Conservation (phyloP, 1,284 basidiomycete species). For the Boletus hoseneyae region DNA sequence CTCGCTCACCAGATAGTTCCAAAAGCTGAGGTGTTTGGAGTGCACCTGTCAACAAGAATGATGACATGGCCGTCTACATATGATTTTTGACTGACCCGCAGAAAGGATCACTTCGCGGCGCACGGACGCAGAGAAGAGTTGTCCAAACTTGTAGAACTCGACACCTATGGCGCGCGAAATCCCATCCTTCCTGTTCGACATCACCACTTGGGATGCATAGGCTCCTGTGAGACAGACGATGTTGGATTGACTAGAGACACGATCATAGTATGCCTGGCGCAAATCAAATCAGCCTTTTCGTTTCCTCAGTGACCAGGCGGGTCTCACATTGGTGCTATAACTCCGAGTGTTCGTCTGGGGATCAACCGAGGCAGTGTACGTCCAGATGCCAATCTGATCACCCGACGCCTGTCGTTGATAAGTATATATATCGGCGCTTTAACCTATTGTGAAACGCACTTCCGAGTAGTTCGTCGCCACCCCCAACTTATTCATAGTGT, state of each 20-base stretch:
- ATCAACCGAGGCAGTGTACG: slow-evolving; percentile 17
- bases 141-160: slow-evolving; percentile 14
- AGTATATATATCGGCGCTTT: not conserved
- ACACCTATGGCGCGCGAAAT: slow-evolving; percentile 10
- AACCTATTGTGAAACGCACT: slow-evolving; percentile 1
- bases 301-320: not conserved
- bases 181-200: slow-evolving; percentile 5
- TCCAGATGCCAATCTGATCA: slow-evolving; percentile 19
- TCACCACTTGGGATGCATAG: slow-evolving; percentile 13
- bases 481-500: slow-evolving; percentile 18
- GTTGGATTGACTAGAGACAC: slow-evolving; percentile 17
- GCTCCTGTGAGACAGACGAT: slow-evolving; percentile 20
- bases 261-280: slow-evolving; percentile 20
- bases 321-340: slow-evolving; percentile 19
- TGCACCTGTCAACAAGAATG: slow-evolving; percentile 8
- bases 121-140: slow-evolving; percentile 9
- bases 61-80: not conserved
- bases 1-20: slow-evolving; percentile 30
- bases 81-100: slow-evolving; percentile 12
- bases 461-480: slow-evolving; percentile 17
- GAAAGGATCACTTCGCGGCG: slow-evolving; percentile 28
- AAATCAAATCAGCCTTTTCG: not conserved
- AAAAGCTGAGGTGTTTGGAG: slow-evolving; percentile 31
- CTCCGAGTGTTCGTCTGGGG: slow-evolving; percentile 16
- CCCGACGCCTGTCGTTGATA: slow-evolving; percentile 13